Evolutionary conservation across 768 basidiomycete genomes (phyloP), one percentile per base, ranked within the genome.

Genomic region (Lanmaoa rubissima): DNA sequence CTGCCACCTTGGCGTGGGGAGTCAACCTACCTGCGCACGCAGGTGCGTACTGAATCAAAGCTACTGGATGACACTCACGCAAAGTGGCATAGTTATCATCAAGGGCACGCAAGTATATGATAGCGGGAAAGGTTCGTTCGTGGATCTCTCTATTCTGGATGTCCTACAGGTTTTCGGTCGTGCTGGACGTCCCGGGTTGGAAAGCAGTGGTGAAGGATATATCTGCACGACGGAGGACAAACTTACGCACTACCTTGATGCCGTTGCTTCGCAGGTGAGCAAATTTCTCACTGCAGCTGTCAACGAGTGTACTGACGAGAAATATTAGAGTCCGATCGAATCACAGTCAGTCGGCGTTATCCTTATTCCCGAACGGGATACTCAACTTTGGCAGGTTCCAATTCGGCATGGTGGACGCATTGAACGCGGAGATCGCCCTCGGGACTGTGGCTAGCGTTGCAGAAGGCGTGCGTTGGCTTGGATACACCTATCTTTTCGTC

Each of bases 21-120:
- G 97, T 99, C 63, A 99, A 99, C 72, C 76, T 99, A 60, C 97
- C 97, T 35, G 97, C 97, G 17, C 96, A 98, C 74, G 97, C 97
- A 54, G 93, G 91, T 91, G 59, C 60, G 75, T 65, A 50, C 53
- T 53, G 43, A 57, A 55, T 44, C 40, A 52, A 39, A 41, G n/a
- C 36, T 51, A n/a, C 42, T 48, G 19, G 12, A 50, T 52, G 48
- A 55, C 24, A 48, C 45, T 56, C 28, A 28, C 40, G 60, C 50
- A 60, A 53, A 60, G 39, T 16, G 52, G 28, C 35, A 51, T 52
- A 92, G 95, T 97, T 52, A 74, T 97, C 61, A 98, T 97, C 76
- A 99, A 99, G 73, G 97, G 97, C 10, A 99, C 97, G 1, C 92
- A 98, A 65, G 80, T 99, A 2, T 99, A 98, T 69, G 92, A 99